phyloP scores from a whole-genome alignment of 805 yeast genomes.

The Cyberlindnera amylophila region DNA sequence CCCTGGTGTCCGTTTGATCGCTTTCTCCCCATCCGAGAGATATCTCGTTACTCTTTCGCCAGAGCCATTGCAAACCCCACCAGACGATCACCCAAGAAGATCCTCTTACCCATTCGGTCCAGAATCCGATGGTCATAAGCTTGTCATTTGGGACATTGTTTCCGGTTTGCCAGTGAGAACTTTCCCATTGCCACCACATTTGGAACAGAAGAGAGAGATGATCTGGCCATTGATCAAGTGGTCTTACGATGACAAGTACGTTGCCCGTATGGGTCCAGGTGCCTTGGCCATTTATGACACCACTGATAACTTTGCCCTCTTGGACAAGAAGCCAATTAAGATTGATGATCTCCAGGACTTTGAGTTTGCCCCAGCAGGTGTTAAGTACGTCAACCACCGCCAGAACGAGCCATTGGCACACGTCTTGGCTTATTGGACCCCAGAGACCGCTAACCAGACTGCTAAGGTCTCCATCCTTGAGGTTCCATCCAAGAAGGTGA shows the following conservation, averaged over 20 bases:
- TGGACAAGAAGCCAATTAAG: constrained; percentile 82
- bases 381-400: constrained; percentile 55
- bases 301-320: constrained; percentile 63
- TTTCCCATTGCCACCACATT: constrained; percentile 80
- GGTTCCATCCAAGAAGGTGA: constrained; percentile 73
- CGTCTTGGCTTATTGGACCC: constrained; percentile 92
- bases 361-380: constrained; percentile 91
- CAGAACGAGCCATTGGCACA: constrained; percentile 54
- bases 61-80: constrained; percentile 70
- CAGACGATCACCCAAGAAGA: constrained; percentile 59
- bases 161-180: constrained; percentile 84
- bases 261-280: constrained; percentile 93
- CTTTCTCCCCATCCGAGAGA: constrained; percentile 89
- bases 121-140: constrained; percentile 87
- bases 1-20: constrained; percentile 83
- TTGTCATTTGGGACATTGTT: constrained; percentile 87
- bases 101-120: constrained; percentile 77
- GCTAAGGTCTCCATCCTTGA: constrained; percentile 92
- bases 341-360: constrained; percentile 85
- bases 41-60: constrained; percentile 88
- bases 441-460: constrained; percentile 87
- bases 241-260: constrained; percentile 88
- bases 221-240: constrained; percentile 97
- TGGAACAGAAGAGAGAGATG: constrained; percentile 61
- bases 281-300: constrained; percentile 89